Percentiles rank a stretch among this genome's conserved stretches.
Conservation (phyloP, 176 grass and related monocot species). For the Cymbopogon citratus region DNA sequence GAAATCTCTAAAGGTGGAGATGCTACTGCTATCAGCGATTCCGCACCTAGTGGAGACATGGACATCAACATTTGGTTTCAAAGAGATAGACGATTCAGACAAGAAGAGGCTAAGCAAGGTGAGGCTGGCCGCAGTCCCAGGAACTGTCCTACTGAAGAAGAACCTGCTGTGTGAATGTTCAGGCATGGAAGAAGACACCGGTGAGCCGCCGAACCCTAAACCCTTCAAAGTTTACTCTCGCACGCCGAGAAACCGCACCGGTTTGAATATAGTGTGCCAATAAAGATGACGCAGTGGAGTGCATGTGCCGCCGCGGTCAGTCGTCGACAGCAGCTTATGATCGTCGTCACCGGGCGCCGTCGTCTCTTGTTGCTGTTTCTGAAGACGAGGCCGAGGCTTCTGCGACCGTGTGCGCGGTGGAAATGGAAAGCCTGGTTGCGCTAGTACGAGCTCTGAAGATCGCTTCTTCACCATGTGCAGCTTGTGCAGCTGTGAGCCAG, state of each 20-base stretch:
- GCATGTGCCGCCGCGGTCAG: background rate
- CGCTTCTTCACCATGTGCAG: background rate
- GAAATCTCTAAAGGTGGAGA: conserved; percentile 66
- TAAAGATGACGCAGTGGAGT: conserved; percentile 19
- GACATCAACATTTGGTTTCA: conserved; percentile 62
- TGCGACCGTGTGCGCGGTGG: background rate
- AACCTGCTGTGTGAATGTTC: conserved; percentile 26
- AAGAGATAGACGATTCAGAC: conserved; percentile 47
- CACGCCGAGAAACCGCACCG: background rate
- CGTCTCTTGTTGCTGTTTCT: background rate
- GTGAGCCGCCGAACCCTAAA: conserved; percentile 36
- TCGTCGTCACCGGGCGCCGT: background rate
- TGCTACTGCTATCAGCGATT: conserved; percentile 66
- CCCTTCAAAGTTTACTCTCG: conserved; percentile 28
- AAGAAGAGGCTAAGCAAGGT: conserved; percentile 56
- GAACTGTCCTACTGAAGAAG: conserved; percentile 71
- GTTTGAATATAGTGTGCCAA: conserved; percentile 1
- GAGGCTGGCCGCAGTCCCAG: conserved; percentile 49
- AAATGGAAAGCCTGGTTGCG: background rate
- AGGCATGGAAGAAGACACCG: conserved; percentile 7
- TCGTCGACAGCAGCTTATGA: background rate
- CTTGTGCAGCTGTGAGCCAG: background rate
- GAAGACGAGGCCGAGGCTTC: background rate
- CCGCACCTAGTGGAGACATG: conserved; percentile 58
- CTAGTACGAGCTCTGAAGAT: background rate